Conservation (phyloP, 2,329 filamentous ascomycete genomes). For the Colletotrichum eleusines region DNA sequence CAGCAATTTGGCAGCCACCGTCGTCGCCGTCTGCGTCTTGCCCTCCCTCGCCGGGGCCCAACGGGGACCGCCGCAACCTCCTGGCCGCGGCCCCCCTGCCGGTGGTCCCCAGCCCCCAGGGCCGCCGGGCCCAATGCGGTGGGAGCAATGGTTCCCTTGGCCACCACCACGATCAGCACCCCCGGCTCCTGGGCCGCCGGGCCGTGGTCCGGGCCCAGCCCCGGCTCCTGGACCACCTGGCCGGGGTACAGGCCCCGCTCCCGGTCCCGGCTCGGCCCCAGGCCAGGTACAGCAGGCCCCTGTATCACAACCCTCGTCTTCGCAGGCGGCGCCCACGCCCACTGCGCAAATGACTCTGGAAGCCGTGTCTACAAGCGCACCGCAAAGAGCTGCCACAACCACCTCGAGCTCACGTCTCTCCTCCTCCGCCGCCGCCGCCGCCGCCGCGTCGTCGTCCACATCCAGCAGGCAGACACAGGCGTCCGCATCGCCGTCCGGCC, state of each 20-base stretch:
- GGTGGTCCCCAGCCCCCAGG: not conserved
- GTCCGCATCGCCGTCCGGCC: slow-evolving; percentile 11
- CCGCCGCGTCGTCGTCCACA: slow-evolving; percentile 7
- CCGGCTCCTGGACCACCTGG: not conserved
- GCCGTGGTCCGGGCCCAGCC: not conserved
- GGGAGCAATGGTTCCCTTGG: too few species aligned
- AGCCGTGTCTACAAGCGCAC: slow-evolving; percentile 4
- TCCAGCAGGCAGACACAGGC: slow-evolving; percentile 10
- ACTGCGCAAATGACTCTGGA: too few species aligned
- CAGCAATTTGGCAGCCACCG: not conserved
- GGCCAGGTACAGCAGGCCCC: not conserved
- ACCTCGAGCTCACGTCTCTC: not conserved
- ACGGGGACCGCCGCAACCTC: not conserved
- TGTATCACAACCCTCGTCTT: not conserved
- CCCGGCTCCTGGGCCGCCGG: not conserved
- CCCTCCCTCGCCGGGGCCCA: not conserved
- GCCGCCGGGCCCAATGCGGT: too few species aligned
- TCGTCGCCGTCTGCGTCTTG: slow-evolving; percentile 2
- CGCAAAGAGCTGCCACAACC: slow-evolving; percentile 9
- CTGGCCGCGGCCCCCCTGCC: not conserved
- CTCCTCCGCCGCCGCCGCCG: not conserved
- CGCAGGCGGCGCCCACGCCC: too few species aligned
- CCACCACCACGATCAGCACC: too few species aligned
- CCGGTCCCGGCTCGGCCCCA: not conserved
- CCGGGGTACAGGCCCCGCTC: not conserved